Evolutionary conservation across 345 rosid genomes (phyloP).

Genomic region (Dovyalis caffra): DNA sequence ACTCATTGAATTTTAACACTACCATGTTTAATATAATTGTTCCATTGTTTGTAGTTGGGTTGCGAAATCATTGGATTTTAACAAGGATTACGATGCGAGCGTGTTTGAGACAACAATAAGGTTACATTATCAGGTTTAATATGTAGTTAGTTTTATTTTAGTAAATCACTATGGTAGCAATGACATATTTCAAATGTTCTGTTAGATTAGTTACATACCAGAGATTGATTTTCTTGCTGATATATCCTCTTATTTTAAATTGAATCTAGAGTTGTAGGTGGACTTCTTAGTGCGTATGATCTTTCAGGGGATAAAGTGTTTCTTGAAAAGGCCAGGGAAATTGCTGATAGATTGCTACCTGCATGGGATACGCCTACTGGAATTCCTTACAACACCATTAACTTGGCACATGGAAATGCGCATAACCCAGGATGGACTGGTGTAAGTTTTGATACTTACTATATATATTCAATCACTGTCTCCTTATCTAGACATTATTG

Average conservation of each 20-base stretch:
- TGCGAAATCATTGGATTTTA: conserved; percentile 83
- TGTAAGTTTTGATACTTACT: conserved; percentile 48
- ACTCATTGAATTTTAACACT: conserved; percentile 84
- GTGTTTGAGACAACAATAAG: conserved; percentile 99
- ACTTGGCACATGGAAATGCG: conserved; percentile 73
- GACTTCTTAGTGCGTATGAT: conserved; percentile 95
- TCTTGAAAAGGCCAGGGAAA: conserved; percentile 91
- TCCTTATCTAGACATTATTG: neutral
- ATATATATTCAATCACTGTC: neutral
- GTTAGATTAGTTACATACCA: neutral
- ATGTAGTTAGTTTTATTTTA: conserved; percentile 29
- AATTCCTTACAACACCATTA: conserved; percentile 84
- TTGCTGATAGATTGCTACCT: conserved; percentile 92
- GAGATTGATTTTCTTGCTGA: conserved; percentile 3
- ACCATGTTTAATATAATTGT: too few relatives aligned
- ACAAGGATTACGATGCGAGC: conserved; percentile 92
- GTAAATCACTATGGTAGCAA: neutral
- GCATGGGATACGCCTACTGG: conserved; percentile 90
- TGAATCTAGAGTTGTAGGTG: conserved; percentile 83
- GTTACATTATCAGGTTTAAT: conserved; percentile 79
- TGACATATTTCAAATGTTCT: neutral
- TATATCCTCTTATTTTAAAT: neutral
- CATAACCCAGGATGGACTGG: conserved; percentile 92
- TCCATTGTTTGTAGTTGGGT: conserved; percentile 70
- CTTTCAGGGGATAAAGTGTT: conserved; percentile 87